phyloP scores from a whole-genome alignment of 345 rosid genomes.

The Brassica incana region DNA sequence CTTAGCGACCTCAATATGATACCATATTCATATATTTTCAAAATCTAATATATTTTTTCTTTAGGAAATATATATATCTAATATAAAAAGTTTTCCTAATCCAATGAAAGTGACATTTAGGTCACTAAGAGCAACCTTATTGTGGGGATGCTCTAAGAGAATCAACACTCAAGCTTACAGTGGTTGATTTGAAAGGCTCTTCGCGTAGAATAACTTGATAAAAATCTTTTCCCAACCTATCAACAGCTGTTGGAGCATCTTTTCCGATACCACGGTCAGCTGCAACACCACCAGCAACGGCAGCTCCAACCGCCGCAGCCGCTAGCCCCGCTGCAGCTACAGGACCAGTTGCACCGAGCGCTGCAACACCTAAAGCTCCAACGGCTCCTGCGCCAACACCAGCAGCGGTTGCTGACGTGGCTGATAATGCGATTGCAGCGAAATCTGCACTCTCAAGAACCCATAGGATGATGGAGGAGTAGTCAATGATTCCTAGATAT shows the following conservation, averaged over 20 bases:
- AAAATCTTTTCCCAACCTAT: constrained; percentile 69
- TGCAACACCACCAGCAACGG: constrained; percentile 71
- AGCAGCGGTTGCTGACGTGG: constrained; percentile 72
- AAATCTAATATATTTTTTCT: not conserved
- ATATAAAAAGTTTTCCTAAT: not conserved
- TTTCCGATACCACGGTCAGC: constrained; percentile 64
- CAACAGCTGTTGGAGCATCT: constrained; percentile 74
- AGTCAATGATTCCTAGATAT: constrained; percentile 79
- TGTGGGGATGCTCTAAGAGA: too few species aligned
- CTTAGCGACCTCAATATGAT: too few species aligned
- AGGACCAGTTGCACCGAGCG: constrained; percentile 71
- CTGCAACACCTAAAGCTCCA: constrained; percentile 76
- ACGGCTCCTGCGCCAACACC: constrained; percentile 77
- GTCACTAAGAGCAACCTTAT: too few species aligned
- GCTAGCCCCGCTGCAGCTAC: constrained; percentile 72
- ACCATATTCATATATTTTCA: not conserved
- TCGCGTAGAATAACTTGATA: constrained; percentile 73
- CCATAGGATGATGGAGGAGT: constrained; percentile 78
- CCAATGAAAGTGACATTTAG: not conserved
- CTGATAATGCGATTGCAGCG: constrained; percentile 70
- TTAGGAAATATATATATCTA: not conserved
- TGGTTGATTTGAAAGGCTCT: constrained; percentile 88
- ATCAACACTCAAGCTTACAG: constrained; percentile 42
- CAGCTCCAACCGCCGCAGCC: constrained; percentile 80
- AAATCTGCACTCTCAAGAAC: constrained; percentile 78